A percentile compares a stretch with the other conserved stretches of the same genome.
Evolutionary conservation across 352 stramenopile species (phyloP).

Genomic region (Globisporangium middletonii): DNA sequence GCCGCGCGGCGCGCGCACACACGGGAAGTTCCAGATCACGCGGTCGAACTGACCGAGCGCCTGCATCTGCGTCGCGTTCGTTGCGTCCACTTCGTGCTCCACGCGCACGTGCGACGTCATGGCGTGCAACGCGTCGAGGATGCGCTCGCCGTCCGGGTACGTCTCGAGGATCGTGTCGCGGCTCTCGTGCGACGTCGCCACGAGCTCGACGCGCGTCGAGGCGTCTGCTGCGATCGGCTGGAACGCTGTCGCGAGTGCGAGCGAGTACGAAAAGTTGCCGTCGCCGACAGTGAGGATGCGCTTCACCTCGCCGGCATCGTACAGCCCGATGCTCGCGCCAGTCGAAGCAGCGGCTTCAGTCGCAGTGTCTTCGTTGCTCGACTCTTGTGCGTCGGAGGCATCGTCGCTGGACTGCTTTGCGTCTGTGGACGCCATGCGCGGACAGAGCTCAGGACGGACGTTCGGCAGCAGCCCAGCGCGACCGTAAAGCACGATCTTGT

Average conservation of each 20-base stretch:
- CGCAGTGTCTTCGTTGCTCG: background rate
- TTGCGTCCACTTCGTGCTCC: slow-evolving; percentile 90
- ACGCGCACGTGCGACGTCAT: slow-evolving; percentile 58
- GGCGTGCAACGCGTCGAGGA: slow-evolving; percentile 61
- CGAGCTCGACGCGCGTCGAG: slow-evolving; percentile 34
- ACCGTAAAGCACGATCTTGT: slow-evolving; percentile 78
- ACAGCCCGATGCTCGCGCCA: slow-evolving; percentile 37
- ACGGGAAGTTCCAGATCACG: slow-evolving; percentile 97
- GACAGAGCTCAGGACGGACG: slow-evolving; percentile 73
- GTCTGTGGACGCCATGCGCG: slow-evolving; percentile 23
- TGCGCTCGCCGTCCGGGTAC: slow-evolving; percentile 86
- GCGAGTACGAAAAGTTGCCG: slow-evolving; percentile 95
- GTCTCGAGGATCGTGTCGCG: slow-evolving; percentile 79
- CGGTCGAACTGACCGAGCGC: slow-evolving; percentile 78
- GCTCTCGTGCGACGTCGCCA: slow-evolving; percentile 92
- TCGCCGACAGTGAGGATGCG: slow-evolving; percentile 91
- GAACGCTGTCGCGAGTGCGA: slow-evolving; percentile 79
- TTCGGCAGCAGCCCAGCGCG: slow-evolving; percentile 55
- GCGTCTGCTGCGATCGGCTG: slow-evolving; percentile 4
- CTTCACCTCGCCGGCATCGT: slow-evolving; percentile 37
- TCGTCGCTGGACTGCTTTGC: background rate
- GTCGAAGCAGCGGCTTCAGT: background rate
- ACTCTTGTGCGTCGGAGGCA: background rate
- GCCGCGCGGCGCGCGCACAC: slow-evolving; percentile 82
- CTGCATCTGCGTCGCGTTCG: slow-evolving; percentile 68